Evolutionary conservation across 2,329 filamentous ascomycete species (phyloP), one percentile per base, ranked within the genome.

Genomic region (Aspergillus tamarii): DNA sequence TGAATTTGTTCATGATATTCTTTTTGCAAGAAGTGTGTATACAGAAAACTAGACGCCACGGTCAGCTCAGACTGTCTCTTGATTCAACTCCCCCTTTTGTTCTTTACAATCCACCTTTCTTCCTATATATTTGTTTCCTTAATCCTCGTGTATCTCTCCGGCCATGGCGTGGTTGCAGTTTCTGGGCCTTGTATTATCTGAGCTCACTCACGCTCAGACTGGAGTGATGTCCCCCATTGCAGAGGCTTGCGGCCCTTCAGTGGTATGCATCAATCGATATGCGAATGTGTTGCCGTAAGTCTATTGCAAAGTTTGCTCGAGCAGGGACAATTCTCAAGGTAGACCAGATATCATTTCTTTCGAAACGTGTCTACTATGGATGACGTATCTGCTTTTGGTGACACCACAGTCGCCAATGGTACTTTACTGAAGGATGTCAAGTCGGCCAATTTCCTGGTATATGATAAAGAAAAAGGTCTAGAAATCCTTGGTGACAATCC

Each of bases 241-340:
- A n/a, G 67, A 74, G 61, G 32, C 64, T 8, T 77, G 75, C 62
- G 70, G 69, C 30, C 66, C 65, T 23, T 74, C 72, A 53, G 70
- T 79, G 23, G 73, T 78, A 48, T 81, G 78, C 63, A 67, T 81
- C 52, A 76, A 80, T 46, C 73, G 72, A 63, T 80, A 80, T 71
- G 78, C 65, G 11, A 69, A 68, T 67, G 65, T 69, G 10, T 60
- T 69, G 19, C 63, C 67, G 66, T 74, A 63, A 65, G 72, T 60
- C 21, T 6, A 39, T 19, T 45, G 12, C 28, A 28, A 32, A 23
- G 46, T 11, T 30, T 26, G 21, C 21, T 21, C 57, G n/a, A 46
- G 48, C 19, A 36, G 19, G 26, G 1, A 36, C 65, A 63, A 60
- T 41, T 52, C 68, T 73, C 5, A 73, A 74, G 21, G 21, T 28